Evolutionary conservation across 1,284 basidiomycete genomes (phyloP).

Genomic region (Pulchroboletus neoregius): DNA sequence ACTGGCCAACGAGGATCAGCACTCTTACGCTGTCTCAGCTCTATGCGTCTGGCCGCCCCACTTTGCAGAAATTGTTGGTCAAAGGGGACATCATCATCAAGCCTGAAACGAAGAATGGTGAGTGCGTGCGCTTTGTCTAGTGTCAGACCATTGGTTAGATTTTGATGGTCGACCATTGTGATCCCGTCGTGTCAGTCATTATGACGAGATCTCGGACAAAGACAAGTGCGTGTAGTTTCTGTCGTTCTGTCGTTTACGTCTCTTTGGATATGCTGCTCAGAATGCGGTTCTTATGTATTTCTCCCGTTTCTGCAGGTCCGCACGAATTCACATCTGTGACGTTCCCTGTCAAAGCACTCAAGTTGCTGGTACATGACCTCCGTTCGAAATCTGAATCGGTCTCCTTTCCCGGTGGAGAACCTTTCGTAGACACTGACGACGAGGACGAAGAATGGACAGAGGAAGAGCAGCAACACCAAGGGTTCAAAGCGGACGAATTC

Average conservation of each 20-base stretch:
- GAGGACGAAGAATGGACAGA: conserved; percentile 89
- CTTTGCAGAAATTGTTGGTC: conserved; percentile 66
- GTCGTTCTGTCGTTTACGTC: conserved; percentile 8
- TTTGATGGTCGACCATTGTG: conserved; percentile 17
- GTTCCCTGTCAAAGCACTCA: conserved; percentile 90
- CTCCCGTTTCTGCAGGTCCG: conserved; percentile 51
- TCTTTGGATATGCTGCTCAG: conserved; percentile 5
- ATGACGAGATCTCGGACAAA: conserved; percentile 93
- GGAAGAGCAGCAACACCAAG: conserved; percentile 59
- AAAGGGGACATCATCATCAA: conserved; percentile 92
- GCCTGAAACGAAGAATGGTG: conserved; percentile 75
- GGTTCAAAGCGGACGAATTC: conserved; percentile 58
- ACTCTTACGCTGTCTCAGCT: conserved; percentile 80
- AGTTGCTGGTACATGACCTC: conserved; percentile 82
- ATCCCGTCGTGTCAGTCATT: conserved; percentile 59
- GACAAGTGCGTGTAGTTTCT: conserved; percentile 54
- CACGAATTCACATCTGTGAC: conserved; percentile 81
- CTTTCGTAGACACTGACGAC: conserved; percentile 71
- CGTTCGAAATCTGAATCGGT: conserved; percentile 69
- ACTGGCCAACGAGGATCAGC: conserved; percentile 86
- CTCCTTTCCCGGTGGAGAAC: conserved; percentile 52
- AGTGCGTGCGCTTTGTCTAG: conserved; percentile 29
- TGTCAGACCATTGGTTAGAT: conserved; percentile 11
- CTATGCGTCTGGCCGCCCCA: conserved; percentile 62
- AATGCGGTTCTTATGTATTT: conserved; percentile 16